Base-by-base conservation (phyloP, 495 filamentous ascomycete genomes). In the Cercophora newfieldiana region DNA sequence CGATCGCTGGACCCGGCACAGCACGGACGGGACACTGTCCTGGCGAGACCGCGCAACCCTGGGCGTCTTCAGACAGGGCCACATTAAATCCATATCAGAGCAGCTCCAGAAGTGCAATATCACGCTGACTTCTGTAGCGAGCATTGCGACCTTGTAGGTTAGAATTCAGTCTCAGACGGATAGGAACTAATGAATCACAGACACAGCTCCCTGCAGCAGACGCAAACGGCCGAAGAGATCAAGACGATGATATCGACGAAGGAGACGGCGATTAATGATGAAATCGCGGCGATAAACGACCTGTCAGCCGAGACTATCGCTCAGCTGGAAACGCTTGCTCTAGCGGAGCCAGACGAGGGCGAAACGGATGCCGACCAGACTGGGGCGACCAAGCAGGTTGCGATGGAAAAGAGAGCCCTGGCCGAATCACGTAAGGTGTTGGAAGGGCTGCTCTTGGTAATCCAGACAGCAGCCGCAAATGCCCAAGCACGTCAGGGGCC, bases 1-100 rank as follows among this genome's bases (percentile, higher is more conserved):
- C 58, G 66, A 71, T 62, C 56, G 65, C 63, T 79, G 71, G 75
- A 79, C 77, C 48, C 75, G 73, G 70, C 73, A 79, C 65, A 78
- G 71, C 62, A 61, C 71, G 58, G 71, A 76, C 68, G 70, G 76
- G 62, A 76, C 70, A 50, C 67, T 78, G 55, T 59, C 68, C 66
- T 76, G 67, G 71, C 73, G 51, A 64, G 76, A 79, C 55, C 71
- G 72, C 71, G 64, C 72, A 22, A 53, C 22, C 16, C 65, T 80
- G 7, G 78, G 75, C 57, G 71, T 78, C 71, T 71, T 78, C 61
- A 76, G 71, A 70, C 66, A 78, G 65, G 68, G 61, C 50, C 65
- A 74, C 53, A 66, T 73, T 14, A 75, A 67, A 75, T 64, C 55
- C 37, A 44, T 44, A 16, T 44, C 37, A 16, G 37, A 44, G 37